Conservation (phyloP, 805 yeast species). For the Candida berthetii region DNA sequence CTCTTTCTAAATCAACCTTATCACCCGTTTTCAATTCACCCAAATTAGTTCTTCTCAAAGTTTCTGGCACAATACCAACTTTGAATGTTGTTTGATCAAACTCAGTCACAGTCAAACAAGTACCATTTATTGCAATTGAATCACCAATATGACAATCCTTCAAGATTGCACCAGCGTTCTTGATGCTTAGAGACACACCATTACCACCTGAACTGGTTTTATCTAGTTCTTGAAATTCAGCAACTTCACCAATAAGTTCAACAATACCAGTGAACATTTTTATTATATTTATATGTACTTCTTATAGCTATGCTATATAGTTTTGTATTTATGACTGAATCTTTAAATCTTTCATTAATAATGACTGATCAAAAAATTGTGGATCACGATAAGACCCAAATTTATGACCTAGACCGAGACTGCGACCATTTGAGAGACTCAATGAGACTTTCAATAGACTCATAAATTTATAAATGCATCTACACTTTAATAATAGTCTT, state of each 20-base stretch:
- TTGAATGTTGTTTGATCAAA: conserved; percentile 59
- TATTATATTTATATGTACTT: too few species aligned
- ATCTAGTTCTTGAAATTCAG: conserved; percentile 41
- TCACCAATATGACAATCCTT: conserved; percentile 90
- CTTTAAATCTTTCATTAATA: too few species aligned
- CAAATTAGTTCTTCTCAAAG: conserved; percentile 74
- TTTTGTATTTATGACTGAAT: too few species aligned
- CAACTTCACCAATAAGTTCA: conserved; percentile 70
- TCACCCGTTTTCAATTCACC: conserved; percentile 52
- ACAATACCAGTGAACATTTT: conserved; percentile 93
- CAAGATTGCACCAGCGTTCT: conserved; percentile 55
- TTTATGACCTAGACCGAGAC: too few species aligned
- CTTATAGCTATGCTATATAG: too few species aligned
- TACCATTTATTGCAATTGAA: conserved; percentile 85
- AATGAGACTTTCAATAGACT: too few species aligned
- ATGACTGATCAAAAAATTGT: too few species aligned
- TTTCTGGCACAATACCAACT: conserved; percentile 92
- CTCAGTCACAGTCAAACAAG: conserved; percentile 87
- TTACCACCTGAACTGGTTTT: conserved; percentile 52
- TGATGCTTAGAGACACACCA: conserved; percentile 67
- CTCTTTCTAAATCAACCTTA: conserved; percentile 85
- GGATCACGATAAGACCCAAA: too few species aligned
- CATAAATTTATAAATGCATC: too few species aligned
- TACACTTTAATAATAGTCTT: too few species aligned
- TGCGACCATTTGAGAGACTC: too few species aligned